These are phyloP conservation scores for Gracilariopsis chorda DNA, from an alignment of 23 red algal species.

Conservation along the genomic window DNA sequence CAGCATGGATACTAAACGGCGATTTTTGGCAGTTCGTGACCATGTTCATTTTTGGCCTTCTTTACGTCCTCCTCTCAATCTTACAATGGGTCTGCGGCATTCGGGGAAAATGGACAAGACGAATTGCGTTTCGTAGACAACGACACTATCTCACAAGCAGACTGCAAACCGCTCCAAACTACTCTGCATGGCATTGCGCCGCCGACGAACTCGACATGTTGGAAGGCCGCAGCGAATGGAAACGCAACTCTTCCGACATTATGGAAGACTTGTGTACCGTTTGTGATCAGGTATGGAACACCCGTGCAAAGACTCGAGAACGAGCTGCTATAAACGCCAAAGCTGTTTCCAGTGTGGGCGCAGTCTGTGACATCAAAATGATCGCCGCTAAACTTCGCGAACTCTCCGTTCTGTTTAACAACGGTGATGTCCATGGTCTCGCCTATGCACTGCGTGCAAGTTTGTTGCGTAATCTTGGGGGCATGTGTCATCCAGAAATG, in stretches of 20 bases:
- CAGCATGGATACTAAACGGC: not conserved
- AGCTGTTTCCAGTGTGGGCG: not conserved
- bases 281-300: slow-evolving; percentile 18
- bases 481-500: slow-evolving; percentile 86
- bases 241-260: not conserved
- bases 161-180: slow-evolving; percentile 31
- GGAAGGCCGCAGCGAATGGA: slow-evolving; percentile 44
- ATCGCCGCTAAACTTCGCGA: slow-evolving; percentile 56
- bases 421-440: slow-evolving; percentile 63
- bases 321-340: not conserved
- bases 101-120: not conserved
- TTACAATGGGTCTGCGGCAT: not conserved
- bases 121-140: not conserved
- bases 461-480: slow-evolving; percentile 75
- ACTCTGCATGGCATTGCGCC: slow-evolving; percentile 60
- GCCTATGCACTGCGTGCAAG: slow-evolving; percentile 72
- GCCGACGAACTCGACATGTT: slow-evolving; percentile 61
- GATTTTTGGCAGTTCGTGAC: not conserved
- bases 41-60: not conserved
- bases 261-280: not conserved
- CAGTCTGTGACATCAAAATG: slow-evolving; percentile 53
- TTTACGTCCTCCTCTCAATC: not conserved
- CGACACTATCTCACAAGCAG: not conserved
- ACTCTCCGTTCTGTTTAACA: slow-evolving; percentile 60
- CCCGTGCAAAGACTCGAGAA: not conserved